phyloP scores from a whole-genome alignment of 371 early-diverging fungal species.

The Rhizopus arrhizus region DNA sequence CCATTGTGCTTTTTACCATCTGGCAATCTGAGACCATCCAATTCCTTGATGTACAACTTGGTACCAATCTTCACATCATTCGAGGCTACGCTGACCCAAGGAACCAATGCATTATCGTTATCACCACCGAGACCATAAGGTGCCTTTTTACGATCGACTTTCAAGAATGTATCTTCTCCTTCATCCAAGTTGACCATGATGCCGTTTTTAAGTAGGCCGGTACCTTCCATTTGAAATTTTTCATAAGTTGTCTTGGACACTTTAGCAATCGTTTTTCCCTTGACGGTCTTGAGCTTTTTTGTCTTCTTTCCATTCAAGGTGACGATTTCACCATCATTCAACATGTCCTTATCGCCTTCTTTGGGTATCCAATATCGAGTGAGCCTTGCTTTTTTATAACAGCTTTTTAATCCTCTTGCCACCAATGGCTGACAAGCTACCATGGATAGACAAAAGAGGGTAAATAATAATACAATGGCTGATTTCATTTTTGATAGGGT shows the following conservation, averaged over 20 bases:
- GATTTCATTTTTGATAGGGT: no score
- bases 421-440: neutral
- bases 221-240: slow-evolving; percentile 48
- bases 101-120: slow-evolving; percentile 39
- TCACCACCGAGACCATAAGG: slow-evolving; percentile 31
- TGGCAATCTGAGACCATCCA: slow-evolving; percentile 50
- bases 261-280: slow-evolving; percentile 28
- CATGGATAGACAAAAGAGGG: no score
- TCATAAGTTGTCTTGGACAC: slow-evolving; percentile 33
- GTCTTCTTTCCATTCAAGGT: slow-evolving; percentile 25
- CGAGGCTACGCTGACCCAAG: slow-evolving; percentile 48
- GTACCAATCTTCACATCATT: slow-evolving; percentile 50
- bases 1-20: slow-evolving; percentile 52
- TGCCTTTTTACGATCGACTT: slow-evolving; percentile 12
- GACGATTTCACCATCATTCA: slow-evolving; percentile 33
- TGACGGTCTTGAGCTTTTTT: slow-evolving; percentile 16
- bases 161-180: slow-evolving; percentile 16
- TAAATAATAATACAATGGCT: no score
- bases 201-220: slow-evolving; percentile 34
- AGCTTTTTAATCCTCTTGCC: slow-evolving; percentile 2
- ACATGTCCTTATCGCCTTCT: slow-evolving; percentile 39
- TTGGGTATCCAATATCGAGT: slow-evolving; percentile 45
- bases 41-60: slow-evolving; percentile 48
- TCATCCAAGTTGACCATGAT: slow-evolving; percentile 35
- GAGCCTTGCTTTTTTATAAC: slow-evolving; percentile 27